phyloP scores from a whole-genome alignment of 1,284 basidiomycete genomes.

The Cystobasidium slooffiae region DNA sequence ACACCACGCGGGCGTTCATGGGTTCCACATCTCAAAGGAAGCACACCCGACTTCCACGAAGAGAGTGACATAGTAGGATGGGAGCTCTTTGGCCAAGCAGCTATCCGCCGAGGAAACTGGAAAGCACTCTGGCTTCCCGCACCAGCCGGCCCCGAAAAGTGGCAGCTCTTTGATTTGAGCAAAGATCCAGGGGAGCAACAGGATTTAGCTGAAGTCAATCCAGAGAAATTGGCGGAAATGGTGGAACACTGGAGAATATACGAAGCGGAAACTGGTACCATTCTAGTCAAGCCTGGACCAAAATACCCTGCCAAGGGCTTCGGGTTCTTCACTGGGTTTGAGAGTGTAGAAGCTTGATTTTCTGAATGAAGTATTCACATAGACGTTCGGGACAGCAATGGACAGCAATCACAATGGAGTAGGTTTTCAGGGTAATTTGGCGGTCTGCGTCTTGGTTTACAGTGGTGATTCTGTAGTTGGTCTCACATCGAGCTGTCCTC shows the following conservation, averaged over 20 bases:
- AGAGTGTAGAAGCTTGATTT: not conserved
- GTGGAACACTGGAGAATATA: conserved; percentile 47
- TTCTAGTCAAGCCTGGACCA: conserved; percentile 11
- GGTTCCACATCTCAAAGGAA: conserved; percentile 5
- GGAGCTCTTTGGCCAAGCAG: conserved; percentile 51
- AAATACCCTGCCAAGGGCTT: not conserved
- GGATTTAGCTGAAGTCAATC: conserved; percentile 46
- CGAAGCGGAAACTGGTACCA: conserved; percentile 26
- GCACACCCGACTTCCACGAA: conserved; percentile 33
- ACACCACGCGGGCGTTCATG: conserved; percentile 9
- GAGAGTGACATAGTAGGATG: conserved; percentile 46
- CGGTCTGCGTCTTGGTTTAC: too few species aligned
- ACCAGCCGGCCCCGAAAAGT: conserved; percentile 44
- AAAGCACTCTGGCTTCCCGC: conserved; percentile 51
- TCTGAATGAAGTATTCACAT: not conserved
- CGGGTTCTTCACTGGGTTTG: conserved; percentile 23
- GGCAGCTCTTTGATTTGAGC: conserved; percentile 53
- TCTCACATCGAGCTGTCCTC: too few species aligned
- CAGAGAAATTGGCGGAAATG: conserved; percentile 49
- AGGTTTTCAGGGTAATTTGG: too few species aligned
- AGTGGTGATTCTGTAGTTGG: too few species aligned
- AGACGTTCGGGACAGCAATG: not conserved
- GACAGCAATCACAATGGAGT: too few species aligned
- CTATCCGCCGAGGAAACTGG: conserved; percentile 52
- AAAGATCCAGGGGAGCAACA: conserved; percentile 53